Conservation (phyloP, 441 rosid genomes). For the Bruguiera hainesii region DNA sequence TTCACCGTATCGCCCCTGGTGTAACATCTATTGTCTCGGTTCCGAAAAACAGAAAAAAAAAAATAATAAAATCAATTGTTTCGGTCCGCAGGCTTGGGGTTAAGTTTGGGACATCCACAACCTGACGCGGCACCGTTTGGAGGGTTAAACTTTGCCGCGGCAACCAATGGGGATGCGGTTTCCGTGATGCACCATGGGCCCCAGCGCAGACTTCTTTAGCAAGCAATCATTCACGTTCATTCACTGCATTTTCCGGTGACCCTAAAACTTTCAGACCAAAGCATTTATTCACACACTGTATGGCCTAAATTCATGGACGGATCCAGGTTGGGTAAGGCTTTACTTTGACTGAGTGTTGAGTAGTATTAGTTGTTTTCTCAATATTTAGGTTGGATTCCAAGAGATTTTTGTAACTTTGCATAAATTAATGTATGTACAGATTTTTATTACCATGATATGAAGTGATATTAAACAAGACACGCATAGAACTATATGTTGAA, state of each 20-base stretch:
- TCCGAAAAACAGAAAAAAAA: too few relatives aligned
- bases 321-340: too few relatives aligned
- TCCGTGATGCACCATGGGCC: conserved; percentile 26
- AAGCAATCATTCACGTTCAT: background rate
- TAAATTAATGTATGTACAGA: too few relatives aligned
- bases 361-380: too few relatives aligned
- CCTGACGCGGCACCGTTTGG: conserved; percentile 28
- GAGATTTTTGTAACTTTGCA: too few relatives aligned
- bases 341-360: too few relatives aligned
- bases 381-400: too few relatives aligned
- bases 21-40: conserved; percentile 24
- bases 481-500: too few relatives aligned
- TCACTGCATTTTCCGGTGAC: background rate
- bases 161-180: conserved; percentile 45
- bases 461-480: too few relatives aligned
- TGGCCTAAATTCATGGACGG: too few relatives aligned
- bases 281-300: too few relatives aligned
- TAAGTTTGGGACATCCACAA: background rate
- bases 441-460: too few relatives aligned
- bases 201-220: conserved; percentile 21
- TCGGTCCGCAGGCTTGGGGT: conserved; percentile 19
- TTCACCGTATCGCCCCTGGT: conserved; percentile 19
- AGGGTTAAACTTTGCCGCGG: conserved; percentile 27
- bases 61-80: conserved; percentile 16
- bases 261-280: background rate